Conservation (phyloP, 163 green algal species). For the Scenedesmus sp. region DNA sequence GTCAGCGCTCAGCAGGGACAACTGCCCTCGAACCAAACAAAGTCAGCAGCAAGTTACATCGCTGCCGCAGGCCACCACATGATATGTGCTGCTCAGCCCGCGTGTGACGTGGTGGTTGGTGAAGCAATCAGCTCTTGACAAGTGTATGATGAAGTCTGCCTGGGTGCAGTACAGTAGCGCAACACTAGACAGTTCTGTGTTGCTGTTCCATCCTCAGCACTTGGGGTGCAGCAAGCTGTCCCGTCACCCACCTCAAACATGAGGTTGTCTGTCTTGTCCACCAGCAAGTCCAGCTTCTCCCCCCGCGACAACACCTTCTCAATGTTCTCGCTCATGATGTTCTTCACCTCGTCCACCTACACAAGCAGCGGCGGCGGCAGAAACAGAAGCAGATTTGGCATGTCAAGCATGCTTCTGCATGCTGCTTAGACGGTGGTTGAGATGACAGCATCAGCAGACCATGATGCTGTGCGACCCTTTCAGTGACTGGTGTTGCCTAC, state of each 20-base stretch:
- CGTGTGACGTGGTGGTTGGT: no score
- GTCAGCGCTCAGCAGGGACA: not conserved
- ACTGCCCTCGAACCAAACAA: not conserved
- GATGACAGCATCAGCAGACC: not conserved
- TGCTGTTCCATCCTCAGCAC: not conserved
- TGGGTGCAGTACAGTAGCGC: not conserved
- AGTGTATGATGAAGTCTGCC: not conserved
- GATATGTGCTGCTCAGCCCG: no score
- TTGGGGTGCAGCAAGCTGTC: not conserved
- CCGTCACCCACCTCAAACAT: constrained; percentile 52
- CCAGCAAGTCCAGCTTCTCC: constrained; percentile 95
- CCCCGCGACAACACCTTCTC: constrained; percentile 86
- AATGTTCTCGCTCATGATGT: constrained; percentile 66
- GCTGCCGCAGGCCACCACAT: no score
- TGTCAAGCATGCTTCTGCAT: not conserved
- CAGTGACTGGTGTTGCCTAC: not conserved
- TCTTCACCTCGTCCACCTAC: constrained; percentile 75
- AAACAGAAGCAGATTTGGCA: not conserved
- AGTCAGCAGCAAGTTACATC: no score
- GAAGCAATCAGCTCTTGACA: not conserved
- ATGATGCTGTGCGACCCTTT: not conserved
- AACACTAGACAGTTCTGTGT: not conserved
- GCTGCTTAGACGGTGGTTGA: not conserved
- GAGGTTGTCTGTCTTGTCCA: constrained; percentile 97
- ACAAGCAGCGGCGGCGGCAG: not conserved